Base-by-base conservation (phyloP, 768 basidiomycete species). In the Rhodotorula toruloides region DNA sequence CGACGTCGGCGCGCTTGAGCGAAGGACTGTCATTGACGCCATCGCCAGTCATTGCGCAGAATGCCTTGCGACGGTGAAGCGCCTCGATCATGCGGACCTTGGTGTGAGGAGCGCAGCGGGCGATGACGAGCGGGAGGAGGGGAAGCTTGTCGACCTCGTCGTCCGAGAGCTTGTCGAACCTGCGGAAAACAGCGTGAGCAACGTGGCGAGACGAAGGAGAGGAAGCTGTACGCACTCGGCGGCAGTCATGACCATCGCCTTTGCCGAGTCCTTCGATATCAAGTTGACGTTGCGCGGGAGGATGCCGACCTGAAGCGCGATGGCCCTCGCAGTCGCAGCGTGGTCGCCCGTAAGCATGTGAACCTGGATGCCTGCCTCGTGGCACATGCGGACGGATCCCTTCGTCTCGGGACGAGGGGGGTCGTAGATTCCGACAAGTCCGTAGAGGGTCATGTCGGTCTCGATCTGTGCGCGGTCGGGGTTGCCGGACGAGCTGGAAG, bases 21-120 rank as follows among this genome's bases (percentile, higher is more conserved):
- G 84, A 81, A 37, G 84, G 84, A 5, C 82, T 81, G 69, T 85
- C 84, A 74, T 85, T 85, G 59, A 85, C 84, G 55, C 83, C 84
- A 61, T 81, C 65, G 1, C 67, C 68, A n/a, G 71, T 69, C 65
- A 85, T 85, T 16, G 83, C 84, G 1, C 84, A 81, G 61, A 80
- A 81, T 53, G 81, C 80, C 57, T 80, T 81, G 40, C 84, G 78
- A 39, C 84, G 79, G 70, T 84, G 83, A 12, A 84, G 81, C 21
- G 84, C 84, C 61, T 84, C 81, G 50, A 85, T 83, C 83, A 83
- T 84, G 29, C 80, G 78, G 10, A 82, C 81, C 77, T 83, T 83
- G 36, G 81, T 83, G 68, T 82, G 79, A 0, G 83, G 84, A 0
- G 82, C 83, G 73, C 84, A 85, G 36, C 84, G 81, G 57, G 84